phyloP scores from a whole-genome alignment of 441 rosid species.

The Lepidium campestre region DNA sequence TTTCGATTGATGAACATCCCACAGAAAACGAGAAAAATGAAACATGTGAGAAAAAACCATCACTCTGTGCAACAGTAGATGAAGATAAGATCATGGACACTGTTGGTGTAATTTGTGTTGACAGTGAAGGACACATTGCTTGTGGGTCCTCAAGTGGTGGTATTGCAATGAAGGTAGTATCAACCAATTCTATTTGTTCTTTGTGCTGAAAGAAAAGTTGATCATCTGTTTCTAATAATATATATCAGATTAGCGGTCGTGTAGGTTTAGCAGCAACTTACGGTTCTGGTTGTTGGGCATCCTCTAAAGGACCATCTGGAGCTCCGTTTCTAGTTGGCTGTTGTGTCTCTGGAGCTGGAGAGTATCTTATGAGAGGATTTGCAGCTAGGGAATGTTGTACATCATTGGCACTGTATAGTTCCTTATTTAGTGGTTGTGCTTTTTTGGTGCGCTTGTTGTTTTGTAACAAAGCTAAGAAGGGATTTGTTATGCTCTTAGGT shows the following conservation, averaged over 20 bases:
- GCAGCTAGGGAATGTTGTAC: conserved; percentile 87
- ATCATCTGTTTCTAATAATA: not conserved
- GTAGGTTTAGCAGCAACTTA: conserved; percentile 87
- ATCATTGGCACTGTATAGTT: conserved; percentile 58
- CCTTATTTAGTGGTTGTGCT: not conserved
- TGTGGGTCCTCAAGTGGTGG: conserved; percentile 95
- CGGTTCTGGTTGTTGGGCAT: conserved; percentile 97
- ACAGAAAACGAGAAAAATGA: conserved; percentile 23
- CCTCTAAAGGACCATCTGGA: conserved; percentile 67
- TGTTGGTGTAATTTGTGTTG: conserved; percentile 88
- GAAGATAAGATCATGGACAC: conserved; percentile 73
- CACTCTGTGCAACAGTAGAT: conserved; percentile 21
- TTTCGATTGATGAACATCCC: conserved; percentile 16
- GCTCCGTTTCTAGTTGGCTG: conserved; percentile 66
- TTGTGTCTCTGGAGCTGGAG: conserved; percentile 91
- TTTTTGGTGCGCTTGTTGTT: not conserved
- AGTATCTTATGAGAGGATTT: conserved; percentile 85
- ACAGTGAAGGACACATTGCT: conserved; percentile 69
- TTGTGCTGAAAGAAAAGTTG: not conserved
- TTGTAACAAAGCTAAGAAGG: conserved; percentile 4
- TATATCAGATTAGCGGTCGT: conserved; percentile 72
- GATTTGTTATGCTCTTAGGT: conserved; percentile 35
- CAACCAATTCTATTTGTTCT: not conserved
- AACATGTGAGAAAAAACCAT: conserved; percentile 23
- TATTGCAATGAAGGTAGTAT: conserved; percentile 76